A percentile compares a stretch with the other conserved stretches of the same genome.
Conservation (phyloP, 345 rosid genomes). For the Jatropha curcas region DNA sequence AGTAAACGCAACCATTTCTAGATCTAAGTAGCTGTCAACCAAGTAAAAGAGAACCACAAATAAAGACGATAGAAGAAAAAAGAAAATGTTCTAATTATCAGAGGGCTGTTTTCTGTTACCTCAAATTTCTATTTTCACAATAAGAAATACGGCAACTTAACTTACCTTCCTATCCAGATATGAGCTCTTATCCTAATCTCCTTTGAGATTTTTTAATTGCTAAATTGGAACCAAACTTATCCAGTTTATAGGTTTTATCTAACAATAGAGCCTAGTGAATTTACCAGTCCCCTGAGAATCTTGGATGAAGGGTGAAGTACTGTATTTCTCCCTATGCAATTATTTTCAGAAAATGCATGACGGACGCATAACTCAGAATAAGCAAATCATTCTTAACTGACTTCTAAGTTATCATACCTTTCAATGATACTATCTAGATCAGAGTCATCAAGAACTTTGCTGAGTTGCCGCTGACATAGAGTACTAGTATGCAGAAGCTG, state of each 20-base stretch:
- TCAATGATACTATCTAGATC: constrained; percentile 83
- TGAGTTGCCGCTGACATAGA: constrained; percentile 77
- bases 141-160: not conserved
- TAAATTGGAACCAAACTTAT: not conserved
- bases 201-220: not conserved
- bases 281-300: not conserved
- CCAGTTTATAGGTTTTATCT: not conserved
- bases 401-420: constrained; percentile 49
- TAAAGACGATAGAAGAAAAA: not conserved
- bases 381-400: not conserved
- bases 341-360: not conserved
- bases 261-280: not conserved
- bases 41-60: constrained; percentile 6
- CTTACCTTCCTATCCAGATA: not conserved
- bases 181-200: not conserved
- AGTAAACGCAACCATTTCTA: constrained; percentile 76
- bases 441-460: constrained; percentile 78
- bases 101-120: not conserved
- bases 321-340: not conserved
- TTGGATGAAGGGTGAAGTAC: not conserved
- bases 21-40: constrained; percentile 63
- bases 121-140: too few species aligned
- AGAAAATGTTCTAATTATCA: not conserved
- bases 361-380: not conserved
- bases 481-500: constrained; percentile 70